Evolutionary conservation across 2,329 filamentous ascomycete species (phyloP).

Genomic region (Penicillium sp.): DNA sequence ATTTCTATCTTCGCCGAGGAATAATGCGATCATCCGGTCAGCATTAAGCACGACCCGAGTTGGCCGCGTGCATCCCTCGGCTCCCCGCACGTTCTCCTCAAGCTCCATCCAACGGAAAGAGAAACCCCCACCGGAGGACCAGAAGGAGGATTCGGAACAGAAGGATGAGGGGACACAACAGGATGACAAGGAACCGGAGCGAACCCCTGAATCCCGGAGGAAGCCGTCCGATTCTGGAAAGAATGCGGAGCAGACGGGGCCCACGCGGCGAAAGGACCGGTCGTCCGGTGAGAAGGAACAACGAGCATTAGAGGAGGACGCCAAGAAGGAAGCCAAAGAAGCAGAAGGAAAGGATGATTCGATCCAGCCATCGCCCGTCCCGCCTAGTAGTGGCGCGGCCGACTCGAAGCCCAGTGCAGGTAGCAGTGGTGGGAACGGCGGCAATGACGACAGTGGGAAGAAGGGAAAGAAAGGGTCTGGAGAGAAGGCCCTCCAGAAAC

Average conservation of each 20-base stretch:
- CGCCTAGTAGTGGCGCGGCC: constrained; percentile 32
- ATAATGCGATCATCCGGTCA: constrained; percentile 30
- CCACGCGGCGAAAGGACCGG: constrained; percentile 42
- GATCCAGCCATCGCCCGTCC: constrained; percentile 47
- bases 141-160: constrained; percentile 31
- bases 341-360: constrained; percentile 49
- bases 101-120: constrained; percentile 55
- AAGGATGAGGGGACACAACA: constrained; percentile 30
- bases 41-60: constrained; percentile 26
- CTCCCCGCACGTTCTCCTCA: constrained; percentile 45
- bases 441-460: constrained; percentile 64
- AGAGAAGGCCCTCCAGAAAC: constrained; percentile 81
- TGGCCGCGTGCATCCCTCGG: constrained; percentile 25
- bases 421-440: constrained; percentile 44
- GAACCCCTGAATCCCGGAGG: constrained; percentile 45
- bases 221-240: constrained; percentile 40
- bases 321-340: constrained; percentile 39
- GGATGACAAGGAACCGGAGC: constrained; percentile 42
- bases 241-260: constrained; percentile 27
- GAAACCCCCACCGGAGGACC: constrained; percentile 49
- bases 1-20: constrained; percentile 31
- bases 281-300: constrained; percentile 40
- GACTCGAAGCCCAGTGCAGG: constrained; percentile 57
- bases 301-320: constrained; percentile 36
- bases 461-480: constrained; percentile 65